phyloP scores from a whole-genome alignment of 2,329 filamentous ascomycete genomes.

The Penicillium sp. region DNA sequence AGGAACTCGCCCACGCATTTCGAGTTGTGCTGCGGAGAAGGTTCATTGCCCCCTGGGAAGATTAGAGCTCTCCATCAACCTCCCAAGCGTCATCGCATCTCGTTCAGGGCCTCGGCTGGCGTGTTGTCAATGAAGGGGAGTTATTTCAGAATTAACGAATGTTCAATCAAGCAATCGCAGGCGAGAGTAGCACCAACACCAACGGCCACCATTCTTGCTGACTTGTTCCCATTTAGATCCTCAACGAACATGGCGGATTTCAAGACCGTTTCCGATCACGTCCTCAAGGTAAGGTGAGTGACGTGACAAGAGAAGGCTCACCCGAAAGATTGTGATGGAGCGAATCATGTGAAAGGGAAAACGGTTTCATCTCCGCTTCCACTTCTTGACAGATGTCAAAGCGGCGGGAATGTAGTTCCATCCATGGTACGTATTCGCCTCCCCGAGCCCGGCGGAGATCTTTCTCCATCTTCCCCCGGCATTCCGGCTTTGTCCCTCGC shows the following conservation, averaged over 20 bases:
- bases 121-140: neutral
- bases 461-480: conserved; percentile 1
- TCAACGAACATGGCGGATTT: neutral
- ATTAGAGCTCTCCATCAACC: neutral
- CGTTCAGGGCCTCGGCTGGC: neutral
- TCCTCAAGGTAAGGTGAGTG: too few relatives aligned
- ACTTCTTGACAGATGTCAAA: neutral
- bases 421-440: neutral
- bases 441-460: neutral
- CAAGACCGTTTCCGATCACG: neutral
- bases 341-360: neutral
- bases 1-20: neutral
- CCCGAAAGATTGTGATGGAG: neutral
- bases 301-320: too few relatives aligned
- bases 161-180: neutral
- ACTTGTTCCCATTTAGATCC: neutral
- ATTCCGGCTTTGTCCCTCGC: conserved; percentile 1
- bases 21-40: neutral
- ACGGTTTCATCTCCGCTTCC: neutral
- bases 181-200: neutral
- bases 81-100: neutral
- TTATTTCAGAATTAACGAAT: neutral
- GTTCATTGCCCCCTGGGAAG: neutral
- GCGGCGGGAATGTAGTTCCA: neutral
- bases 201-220: neutral